Evolutionary conservation across 352 stramenopile genomes (phyloP).

Genomic region (Blastocystis sp.): DNA sequence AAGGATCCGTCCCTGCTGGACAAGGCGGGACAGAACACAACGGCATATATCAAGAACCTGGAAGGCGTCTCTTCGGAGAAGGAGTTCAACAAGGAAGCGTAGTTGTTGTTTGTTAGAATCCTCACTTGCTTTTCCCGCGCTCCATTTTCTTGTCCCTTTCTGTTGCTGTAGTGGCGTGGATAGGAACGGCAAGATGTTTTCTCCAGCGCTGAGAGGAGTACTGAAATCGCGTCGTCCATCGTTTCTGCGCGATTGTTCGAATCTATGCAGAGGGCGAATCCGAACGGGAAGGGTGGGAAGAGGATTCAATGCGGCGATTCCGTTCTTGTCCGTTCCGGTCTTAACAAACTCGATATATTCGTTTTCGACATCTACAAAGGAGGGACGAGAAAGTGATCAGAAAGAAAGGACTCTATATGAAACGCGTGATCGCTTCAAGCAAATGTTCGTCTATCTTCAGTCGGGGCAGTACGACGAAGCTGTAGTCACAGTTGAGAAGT

Average conservation of each 20-base stretch:
- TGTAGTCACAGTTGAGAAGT: background rate
- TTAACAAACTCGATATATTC: too few species aligned
- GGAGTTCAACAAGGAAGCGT: slow-evolving; percentile 37
- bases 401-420: background rate
- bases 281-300: background rate
- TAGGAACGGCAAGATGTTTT: background rate
- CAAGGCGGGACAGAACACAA: slow-evolving; percentile 27
- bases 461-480: background rate
- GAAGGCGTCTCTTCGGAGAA: slow-evolving; percentile 48
- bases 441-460: slow-evolving; percentile 43
- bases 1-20: slow-evolving; percentile 35
- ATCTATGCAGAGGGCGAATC: background rate
- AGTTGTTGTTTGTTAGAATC: slow-evolving; percentile 49
- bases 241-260: background rate
- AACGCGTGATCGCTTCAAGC: slow-evolving; percentile 31
- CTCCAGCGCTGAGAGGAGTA: background rate
- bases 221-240: background rate
- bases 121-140: background rate
- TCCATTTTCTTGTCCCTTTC: background rate
- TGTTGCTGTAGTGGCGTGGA: background rate
- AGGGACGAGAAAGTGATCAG: background rate
- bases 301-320: background rate
- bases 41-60: slow-evolving; percentile 48
- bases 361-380: background rate
- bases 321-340: too few species aligned